These are phyloP conservation scores for Brassica juncea DNA, from an alignment of 345 rosid species.

Conservation along the genomic window DNA sequence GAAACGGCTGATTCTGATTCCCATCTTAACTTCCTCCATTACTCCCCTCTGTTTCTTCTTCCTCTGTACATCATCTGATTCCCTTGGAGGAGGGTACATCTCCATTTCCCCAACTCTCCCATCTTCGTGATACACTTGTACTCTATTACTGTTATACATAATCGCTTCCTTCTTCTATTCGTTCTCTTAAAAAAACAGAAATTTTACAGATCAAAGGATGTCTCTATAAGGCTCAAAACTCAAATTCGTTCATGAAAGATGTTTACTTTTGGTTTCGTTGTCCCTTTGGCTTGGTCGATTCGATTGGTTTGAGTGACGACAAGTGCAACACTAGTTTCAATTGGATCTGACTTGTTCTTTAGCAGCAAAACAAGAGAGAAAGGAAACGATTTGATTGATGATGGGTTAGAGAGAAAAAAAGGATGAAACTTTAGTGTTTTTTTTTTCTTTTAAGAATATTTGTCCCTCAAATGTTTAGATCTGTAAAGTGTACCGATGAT, in stretches of 20 bases:
- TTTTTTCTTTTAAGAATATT: not conserved
- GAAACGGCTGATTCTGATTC: slow-evolving; percentile 67
- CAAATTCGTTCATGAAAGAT: slow-evolving; percentile 30
- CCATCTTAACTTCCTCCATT: slow-evolving; percentile 66
- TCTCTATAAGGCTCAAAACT: slow-evolving; percentile 33
- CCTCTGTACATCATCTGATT: slow-evolving; percentile 36
- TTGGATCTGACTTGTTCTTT: slow-evolving; percentile 45
- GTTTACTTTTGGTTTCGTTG: slow-evolving; percentile 14
- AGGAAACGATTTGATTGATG: slow-evolving; percentile 8
- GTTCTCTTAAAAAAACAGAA: slow-evolving; percentile 3
- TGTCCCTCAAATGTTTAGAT: slow-evolving; percentile 34
- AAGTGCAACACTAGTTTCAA: slow-evolving; percentile 38
- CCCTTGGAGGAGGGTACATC: slow-evolving; percentile 63
- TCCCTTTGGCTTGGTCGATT: not conserved
- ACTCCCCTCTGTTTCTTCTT: slow-evolving; percentile 43
- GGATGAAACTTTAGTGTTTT: slow-evolving; percentile 27
- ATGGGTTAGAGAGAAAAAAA: not conserved
- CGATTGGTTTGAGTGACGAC: not conserved
- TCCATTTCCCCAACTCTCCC: slow-evolving; percentile 80
- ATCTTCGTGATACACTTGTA: slow-evolving; percentile 65
- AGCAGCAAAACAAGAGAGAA: slow-evolving; percentile 13
- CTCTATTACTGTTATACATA: slow-evolving; percentile 70
- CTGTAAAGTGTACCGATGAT: slow-evolving; percentile 29
- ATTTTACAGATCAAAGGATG: slow-evolving; percentile 25
- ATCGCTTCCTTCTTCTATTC: slow-evolving; percentile 11